Conservation (phyloP, 2,329 filamentous ascomycete species). For the Ophiostoma ulmi region DNA sequence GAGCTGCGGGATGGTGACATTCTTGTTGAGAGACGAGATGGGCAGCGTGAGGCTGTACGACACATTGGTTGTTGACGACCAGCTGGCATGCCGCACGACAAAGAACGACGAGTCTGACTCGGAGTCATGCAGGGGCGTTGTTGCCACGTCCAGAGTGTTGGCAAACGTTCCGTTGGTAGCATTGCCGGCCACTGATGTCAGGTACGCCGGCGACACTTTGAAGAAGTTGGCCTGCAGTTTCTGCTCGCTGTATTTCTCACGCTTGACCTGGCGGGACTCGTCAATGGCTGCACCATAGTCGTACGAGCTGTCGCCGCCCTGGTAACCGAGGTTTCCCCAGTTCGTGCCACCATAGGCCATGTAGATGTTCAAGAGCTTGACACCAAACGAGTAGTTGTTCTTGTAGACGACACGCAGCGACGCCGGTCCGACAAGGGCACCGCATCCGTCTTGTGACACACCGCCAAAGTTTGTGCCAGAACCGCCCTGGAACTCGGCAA, state of each 20-base stretch:
- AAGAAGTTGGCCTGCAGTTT: neutral
- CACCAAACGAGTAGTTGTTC: neutral
- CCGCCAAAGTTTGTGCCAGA: neutral
- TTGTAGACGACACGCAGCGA: neutral
- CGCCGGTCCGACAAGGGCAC: neutral
- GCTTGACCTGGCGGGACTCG: conserved; percentile 15
- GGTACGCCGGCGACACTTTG: neutral
- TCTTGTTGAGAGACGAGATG: neutral
- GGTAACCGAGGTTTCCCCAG: conserved; percentile 16
- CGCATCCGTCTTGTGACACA: neutral
- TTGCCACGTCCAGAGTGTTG: neutral
- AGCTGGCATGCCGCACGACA: conserved; percentile 14
- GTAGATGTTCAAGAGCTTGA: neutral
- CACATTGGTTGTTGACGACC: neutral
- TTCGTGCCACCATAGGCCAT: neutral
- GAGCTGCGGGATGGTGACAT: neutral
- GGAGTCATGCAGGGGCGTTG: neutral
- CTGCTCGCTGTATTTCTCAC: conserved; percentile 3
- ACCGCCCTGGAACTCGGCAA: neutral
- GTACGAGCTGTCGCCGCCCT: conserved; percentile 18
- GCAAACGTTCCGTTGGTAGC: neutral
- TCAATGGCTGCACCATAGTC: conserved; percentile 15
- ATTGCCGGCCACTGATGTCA: neutral
- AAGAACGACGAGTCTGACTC: neutral
- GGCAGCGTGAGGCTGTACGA: conserved; percentile 14